Evolutionary conservation across 106 monocot genomes (phyloP).

Genomic region (Alisma plantagoaquatica): DNA sequence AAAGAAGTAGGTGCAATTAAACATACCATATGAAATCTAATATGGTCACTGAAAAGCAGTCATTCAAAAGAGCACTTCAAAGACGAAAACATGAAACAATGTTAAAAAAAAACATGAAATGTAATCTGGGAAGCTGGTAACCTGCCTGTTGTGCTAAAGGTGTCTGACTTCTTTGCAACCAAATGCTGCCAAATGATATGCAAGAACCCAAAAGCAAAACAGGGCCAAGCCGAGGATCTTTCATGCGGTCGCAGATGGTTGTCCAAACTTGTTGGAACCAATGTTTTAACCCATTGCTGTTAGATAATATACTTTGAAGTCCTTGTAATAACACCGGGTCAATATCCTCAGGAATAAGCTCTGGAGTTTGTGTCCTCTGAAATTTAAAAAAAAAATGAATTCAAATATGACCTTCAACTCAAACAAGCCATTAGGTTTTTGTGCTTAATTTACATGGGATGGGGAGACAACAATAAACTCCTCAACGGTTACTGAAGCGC

Average conservation of each 20-base stretch:
- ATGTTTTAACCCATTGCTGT: slow-evolving; percentile 26
- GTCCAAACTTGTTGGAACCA: slow-evolving; percentile 17
- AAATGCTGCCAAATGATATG: slow-evolving; percentile 72
- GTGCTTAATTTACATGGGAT: too few relatives aligned
- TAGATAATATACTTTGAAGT: slow-evolving; percentile 14
- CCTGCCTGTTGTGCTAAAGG: slow-evolving; percentile 18
- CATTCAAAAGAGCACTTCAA: background rate
- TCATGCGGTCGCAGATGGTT: slow-evolving; percentile 25
- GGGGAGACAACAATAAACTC: background rate
- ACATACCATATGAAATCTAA: too few relatives aligned
- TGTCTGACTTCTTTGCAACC: slow-evolving; percentile 31
- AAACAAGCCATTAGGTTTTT: too few relatives aligned
- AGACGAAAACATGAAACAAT: background rate
- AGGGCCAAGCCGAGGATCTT: slow-evolving; percentile 79
- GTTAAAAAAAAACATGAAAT: background rate
- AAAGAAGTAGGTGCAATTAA: too few relatives aligned
- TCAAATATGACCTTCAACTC: background rate
- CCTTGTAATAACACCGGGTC: slow-evolving; percentile 26
- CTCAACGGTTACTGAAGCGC: background rate
- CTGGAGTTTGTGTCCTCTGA: slow-evolving; percentile 57
- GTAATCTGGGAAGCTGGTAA: slow-evolving; percentile 6
- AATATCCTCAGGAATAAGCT: slow-evolving; percentile 73
- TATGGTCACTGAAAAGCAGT: too few relatives aligned
- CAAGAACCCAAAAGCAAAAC: slow-evolving; percentile 63
- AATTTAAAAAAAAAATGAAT: slow-evolving; percentile 1